phyloP scores from a whole-genome alignment of 441 rosid species.

The Gossypium armourianum region DNA sequence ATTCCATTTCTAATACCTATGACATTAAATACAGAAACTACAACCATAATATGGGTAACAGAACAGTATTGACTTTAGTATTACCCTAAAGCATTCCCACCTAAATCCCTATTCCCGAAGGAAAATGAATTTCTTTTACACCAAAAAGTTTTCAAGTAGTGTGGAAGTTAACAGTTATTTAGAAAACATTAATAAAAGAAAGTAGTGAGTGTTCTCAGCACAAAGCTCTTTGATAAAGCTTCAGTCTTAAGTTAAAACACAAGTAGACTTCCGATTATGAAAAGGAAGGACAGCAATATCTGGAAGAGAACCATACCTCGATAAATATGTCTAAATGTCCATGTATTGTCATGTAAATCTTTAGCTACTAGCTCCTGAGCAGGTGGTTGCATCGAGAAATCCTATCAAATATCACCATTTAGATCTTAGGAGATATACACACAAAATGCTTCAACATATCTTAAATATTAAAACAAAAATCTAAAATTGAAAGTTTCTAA shows the following conservation, averaged over 20 bases:
- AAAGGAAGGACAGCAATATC: not conserved
- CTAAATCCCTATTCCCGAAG: not conserved
- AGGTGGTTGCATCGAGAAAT: slow-evolving; percentile 83
- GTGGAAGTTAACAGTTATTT: not conserved
- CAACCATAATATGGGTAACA: not conserved
- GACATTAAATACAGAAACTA: not conserved
- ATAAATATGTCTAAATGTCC: slow-evolving; percentile 92
- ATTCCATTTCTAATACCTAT: slow-evolving; percentile 2
- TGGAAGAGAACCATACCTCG: slow-evolving; percentile 40
- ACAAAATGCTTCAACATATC: slow-evolving; percentile 7
- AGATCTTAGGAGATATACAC: slow-evolving; percentile 19
- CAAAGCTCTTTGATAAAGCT: not conserved
- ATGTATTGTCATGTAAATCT: slow-evolving; percentile 71
- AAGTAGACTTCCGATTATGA: not conserved
- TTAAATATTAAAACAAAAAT: not conserved
- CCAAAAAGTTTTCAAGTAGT: not conserved
- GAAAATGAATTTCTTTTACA: slow-evolving; percentile 1
- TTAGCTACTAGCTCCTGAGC: slow-evolving; percentile 72
- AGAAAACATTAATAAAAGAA: not conserved
- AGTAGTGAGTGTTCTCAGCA: not conserved
- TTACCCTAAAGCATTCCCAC: not conserved
- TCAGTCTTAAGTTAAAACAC: not conserved
- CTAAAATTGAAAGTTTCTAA: slow-evolving; percentile 14
- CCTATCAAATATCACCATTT: slow-evolving; percentile 36
- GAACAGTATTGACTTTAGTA: not conserved